Conservation (phyloP, 805 yeast genomes). For the Saturnispora hagleri region DNA sequence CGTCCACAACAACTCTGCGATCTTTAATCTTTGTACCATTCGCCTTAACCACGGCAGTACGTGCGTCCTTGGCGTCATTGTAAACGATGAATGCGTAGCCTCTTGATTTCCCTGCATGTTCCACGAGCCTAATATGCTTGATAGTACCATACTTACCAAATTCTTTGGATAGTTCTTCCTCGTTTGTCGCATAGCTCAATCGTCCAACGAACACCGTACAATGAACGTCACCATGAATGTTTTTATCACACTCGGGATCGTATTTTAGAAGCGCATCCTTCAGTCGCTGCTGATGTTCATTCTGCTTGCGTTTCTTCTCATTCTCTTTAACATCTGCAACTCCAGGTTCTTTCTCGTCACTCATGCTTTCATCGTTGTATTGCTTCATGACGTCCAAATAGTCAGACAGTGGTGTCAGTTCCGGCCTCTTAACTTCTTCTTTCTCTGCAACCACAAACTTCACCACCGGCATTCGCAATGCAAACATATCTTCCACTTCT, state of each 20-base stretch:
- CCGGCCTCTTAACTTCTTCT: background rate
- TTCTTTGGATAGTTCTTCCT: constrained; percentile 54
- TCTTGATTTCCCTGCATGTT: constrained; percentile 32
- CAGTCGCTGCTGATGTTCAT: background rate
- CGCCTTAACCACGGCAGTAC: constrained; percentile 51
- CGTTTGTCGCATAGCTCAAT: constrained; percentile 53
- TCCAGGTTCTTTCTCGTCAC: background rate
- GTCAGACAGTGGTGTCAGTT: background rate
- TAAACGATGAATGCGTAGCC: constrained; percentile 85
- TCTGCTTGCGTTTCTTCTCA: background rate
- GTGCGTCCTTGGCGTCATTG: constrained; percentile 50
- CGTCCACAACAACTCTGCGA: constrained; percentile 56
- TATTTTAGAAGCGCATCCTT: constrained; percentile 29
- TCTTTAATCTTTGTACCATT: constrained; percentile 32
- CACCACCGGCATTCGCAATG: background rate
- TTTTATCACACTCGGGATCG: constrained; percentile 51
- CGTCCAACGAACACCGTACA: constrained; percentile 73
- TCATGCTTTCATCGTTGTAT: background rate
- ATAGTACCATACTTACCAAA: constrained; percentile 64
- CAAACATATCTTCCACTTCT: background rate
- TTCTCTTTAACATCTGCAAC: background rate
- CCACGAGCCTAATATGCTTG: constrained; percentile 49
- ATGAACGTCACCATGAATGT: constrained; percentile 62
- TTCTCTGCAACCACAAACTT: background rate
- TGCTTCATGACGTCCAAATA: background rate